phyloP scores from a whole-genome alignment of 169 alveolate species.

The Eimeria praecox region DNA sequence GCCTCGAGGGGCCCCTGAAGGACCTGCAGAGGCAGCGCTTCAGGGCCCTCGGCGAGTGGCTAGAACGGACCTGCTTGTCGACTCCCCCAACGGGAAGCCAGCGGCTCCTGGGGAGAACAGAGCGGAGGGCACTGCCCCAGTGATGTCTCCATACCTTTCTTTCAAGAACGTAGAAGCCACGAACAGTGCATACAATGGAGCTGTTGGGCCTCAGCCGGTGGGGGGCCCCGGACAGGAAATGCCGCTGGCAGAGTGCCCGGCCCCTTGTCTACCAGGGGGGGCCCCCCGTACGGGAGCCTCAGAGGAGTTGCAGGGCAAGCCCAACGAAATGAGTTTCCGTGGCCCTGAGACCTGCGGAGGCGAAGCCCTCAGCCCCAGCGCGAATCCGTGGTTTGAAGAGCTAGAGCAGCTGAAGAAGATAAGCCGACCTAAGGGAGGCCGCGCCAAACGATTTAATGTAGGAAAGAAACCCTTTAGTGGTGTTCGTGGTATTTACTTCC shows the following conservation, averaged over 20 bases:
- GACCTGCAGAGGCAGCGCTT: not conserved
- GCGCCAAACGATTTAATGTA: conserved; percentile 80
- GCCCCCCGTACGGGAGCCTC: not conserved
- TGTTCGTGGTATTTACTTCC: conserved; percentile 84
- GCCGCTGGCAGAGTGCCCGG: conserved; percentile 34
- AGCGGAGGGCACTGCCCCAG: not conserved
- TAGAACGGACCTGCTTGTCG: not conserved
- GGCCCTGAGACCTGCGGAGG: conserved; percentile 15
- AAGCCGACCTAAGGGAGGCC: conserved; percentile 78
- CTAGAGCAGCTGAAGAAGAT: conserved; percentile 64
- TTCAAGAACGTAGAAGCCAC: not conserved
- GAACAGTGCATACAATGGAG: not conserved
- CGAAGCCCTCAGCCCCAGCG: not conserved
- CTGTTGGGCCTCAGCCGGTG: not conserved
- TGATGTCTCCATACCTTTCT: conserved; percentile 38
- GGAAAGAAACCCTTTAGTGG: conserved; percentile 84
- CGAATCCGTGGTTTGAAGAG: conserved; percentile 70
- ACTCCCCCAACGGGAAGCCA: conserved; percentile 7
- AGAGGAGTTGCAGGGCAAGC: conserved; percentile 13
- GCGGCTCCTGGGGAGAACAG: conserved; percentile 23
- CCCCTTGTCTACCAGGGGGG: conserved; percentile 17
- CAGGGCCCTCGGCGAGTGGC: conserved; percentile 21
- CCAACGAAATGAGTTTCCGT: not conserved
- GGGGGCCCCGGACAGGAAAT: not conserved
- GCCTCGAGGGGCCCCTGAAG: not conserved